phyloP scores from a whole-genome alignment of 768 basidiomycete genomes.

The Naganishia onofrii region DNA sequence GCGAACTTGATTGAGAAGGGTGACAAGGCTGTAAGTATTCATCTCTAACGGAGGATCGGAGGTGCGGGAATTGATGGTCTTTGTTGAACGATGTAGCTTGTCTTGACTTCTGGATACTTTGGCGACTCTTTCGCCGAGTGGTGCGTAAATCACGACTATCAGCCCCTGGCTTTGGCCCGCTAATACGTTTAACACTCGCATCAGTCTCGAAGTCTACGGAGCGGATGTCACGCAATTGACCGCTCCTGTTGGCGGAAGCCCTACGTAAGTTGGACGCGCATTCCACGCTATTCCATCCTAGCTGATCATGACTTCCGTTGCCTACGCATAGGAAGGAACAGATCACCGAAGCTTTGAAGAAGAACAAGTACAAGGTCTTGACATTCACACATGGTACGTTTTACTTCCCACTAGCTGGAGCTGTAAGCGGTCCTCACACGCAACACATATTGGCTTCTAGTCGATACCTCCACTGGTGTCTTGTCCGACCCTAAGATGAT shows the following conservation, averaged over 20 bases:
- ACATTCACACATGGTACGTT: constrained; percentile 77
- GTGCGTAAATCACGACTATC: constrained; percentile 55
- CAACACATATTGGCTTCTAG: constrained; percentile 26
- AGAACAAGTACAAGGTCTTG: constrained; percentile 80
- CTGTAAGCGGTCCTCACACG: too few species aligned
- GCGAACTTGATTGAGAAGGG: constrained; percentile 72
- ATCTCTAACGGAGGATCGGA: constrained; percentile 6
- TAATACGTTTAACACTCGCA: neutral
- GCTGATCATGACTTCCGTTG: neutral
- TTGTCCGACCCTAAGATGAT: constrained; percentile 78
- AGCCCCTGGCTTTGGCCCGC: too few species aligned
- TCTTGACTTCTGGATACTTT: constrained; percentile 89
- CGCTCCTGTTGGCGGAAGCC: constrained; percentile 76
- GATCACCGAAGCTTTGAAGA: constrained; percentile 60
- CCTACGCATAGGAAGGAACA: constrained; percentile 37
- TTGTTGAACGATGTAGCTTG: constrained; percentile 55
- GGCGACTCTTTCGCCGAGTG: constrained; percentile 86
- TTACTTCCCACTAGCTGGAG: neutral
- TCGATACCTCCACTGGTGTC: constrained; percentile 62
- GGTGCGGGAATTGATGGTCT: neutral
- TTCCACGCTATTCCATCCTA: neutral
- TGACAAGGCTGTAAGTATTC: constrained; percentile 45
- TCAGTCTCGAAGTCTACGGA: constrained; percentile 79
- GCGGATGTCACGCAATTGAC: constrained; percentile 79
- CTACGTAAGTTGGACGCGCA: constrained; percentile 51